phyloP scores from a whole-genome alignment of 2,329 filamentous ascomycete genomes.

The Diatrype stigma region DNA sequence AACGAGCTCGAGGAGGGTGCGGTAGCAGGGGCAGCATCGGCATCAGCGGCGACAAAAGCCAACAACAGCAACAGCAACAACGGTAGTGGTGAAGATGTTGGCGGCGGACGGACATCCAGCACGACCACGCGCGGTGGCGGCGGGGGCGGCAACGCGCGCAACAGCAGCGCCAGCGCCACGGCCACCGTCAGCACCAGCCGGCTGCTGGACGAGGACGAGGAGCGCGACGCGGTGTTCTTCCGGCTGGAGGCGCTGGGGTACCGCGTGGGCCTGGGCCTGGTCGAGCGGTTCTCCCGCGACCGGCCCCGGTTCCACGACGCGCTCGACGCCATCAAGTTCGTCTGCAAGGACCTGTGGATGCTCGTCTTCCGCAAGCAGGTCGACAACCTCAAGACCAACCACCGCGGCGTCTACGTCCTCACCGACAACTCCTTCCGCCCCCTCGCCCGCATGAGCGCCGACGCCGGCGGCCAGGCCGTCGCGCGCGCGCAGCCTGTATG shows the following conservation, averaged over 20 bases:
- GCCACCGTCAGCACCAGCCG: too few species aligned
- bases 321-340: slow-evolving; percentile 93
- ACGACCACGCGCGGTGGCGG: slow-evolving; percentile 1
- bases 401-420: slow-evolving; percentile 91
- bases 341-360: slow-evolving; percentile 98
- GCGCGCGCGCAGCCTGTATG: slow-evolving; percentile 74
- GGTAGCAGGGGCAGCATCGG: slow-evolving; percentile 22
- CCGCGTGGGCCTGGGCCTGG: slow-evolving; percentile 84
- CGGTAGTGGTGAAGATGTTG: not conserved
- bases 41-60: slow-evolving; percentile 10
- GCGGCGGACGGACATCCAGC: slow-evolving; percentile 4
- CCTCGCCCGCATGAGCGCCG: slow-evolving; percentile 83
- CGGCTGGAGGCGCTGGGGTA: slow-evolving; percentile 83
- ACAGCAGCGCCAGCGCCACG: too few species aligned
- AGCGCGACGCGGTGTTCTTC: slow-evolving; percentile 79
- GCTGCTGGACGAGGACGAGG: slow-evolving; percentile 70
- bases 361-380: slow-evolving; percentile 95
- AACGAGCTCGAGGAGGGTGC: slow-evolving; percentile 57
- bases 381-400: slow-evolving; percentile 98
- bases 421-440: slow-evolving; percentile 91
- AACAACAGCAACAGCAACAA: not conserved
- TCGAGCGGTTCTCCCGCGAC: slow-evolving; percentile 85
- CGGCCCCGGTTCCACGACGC: slow-evolving; percentile 86
- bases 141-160: slow-evolving; percentile 14
- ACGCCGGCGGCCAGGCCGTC: slow-evolving; percentile 68